Evolutionary conservation across 345 rosid genomes (phyloP).

Genomic region (Cardamine occulta): DNA sequence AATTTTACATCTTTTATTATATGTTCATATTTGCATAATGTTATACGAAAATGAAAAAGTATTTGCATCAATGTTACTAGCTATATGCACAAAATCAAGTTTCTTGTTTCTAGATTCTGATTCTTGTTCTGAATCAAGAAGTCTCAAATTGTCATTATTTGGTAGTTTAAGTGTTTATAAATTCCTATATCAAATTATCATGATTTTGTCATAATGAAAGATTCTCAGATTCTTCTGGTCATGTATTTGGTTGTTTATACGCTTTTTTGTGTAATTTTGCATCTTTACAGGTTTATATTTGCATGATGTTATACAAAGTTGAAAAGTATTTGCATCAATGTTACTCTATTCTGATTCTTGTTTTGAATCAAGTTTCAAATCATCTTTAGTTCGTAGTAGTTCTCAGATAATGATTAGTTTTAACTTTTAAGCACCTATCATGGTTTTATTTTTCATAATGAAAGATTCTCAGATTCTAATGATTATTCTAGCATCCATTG

Average conservation of each 20-base stretch:
- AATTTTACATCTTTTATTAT: neutral
- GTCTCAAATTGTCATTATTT: neutral
- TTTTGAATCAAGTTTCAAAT: neutral
- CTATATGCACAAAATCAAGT: neutral
- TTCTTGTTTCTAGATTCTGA: neutral
- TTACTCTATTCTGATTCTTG: neutral
- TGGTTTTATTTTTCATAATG: neutral
- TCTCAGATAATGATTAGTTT: neutral
- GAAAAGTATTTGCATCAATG: too few species aligned
- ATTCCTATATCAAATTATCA: neutral
- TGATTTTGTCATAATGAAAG: too few species aligned
- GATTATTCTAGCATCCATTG: neutral
- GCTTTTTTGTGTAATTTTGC: too few species aligned
- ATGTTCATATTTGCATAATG: neutral
- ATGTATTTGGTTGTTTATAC: too few species aligned
- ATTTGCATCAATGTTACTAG: neutral
- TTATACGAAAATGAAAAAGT: neutral
- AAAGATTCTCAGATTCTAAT: neutral
- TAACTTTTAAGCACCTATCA: neutral
- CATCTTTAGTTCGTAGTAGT: neutral
- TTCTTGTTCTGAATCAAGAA: neutral
- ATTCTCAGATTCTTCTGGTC: neutral
- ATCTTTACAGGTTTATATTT: too few species aligned
- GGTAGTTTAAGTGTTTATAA: neutral
- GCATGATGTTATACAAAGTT: too few species aligned